These are phyloP conservation scores for Colletotrichum truncatum DNA, from an alignment of 2,329 filamentous ascomycete species.

Conservation along the genomic window DNA sequence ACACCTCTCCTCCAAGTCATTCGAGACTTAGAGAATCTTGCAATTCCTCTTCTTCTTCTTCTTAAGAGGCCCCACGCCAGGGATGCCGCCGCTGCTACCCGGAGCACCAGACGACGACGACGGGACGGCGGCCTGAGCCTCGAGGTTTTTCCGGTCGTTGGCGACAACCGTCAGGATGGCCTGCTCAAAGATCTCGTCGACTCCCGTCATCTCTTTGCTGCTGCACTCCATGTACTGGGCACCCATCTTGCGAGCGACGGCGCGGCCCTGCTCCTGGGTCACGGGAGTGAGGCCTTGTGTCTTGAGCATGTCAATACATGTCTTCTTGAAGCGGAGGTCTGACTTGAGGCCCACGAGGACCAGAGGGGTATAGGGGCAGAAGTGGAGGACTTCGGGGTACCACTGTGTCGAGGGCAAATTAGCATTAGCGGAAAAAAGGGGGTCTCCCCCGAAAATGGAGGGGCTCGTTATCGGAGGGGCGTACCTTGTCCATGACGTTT, in stretches of 20 bases:
- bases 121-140: slow-evolving; percentile 54
- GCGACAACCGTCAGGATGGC: slow-evolving; percentile 91
- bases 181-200: slow-evolving; percentile 94
- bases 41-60: slow-evolving; percentile 88
- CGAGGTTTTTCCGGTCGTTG: slow-evolving; percentile 75
- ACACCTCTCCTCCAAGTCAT: too few relatives aligned
- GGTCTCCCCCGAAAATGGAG: not conserved
- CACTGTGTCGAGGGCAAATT: slow-evolving; percentile 66
- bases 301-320: slow-evolving; percentile 98
- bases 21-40: slow-evolving; percentile 72
- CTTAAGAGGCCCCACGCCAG: slow-evolving; percentile 63
- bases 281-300: slow-evolving; percentile 97
- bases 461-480: slow-evolving; percentile 13
- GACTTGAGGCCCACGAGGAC: slow-evolving; percentile 97
- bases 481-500: slow-evolving; percentile 98
- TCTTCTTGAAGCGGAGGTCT: slow-evolving; percentile 93
- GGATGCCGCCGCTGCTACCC: slow-evolving; percentile 44
- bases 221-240: slow-evolving; percentile 98
- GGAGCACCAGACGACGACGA: slow-evolving; percentile 46
- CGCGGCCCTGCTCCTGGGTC: slow-evolving; percentile 86
- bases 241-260: slow-evolving; percentile 91
- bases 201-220: slow-evolving; percentile 95
- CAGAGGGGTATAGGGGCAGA: slow-evolving; percentile 96
- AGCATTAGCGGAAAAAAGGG: slow-evolving; percentile 36
- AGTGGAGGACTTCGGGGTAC: slow-evolving; percentile 99